Evolutionary conservation across 2,329 filamentous ascomycete species (phyloP).

Genomic region (Alternaria incomplexa): DNA sequence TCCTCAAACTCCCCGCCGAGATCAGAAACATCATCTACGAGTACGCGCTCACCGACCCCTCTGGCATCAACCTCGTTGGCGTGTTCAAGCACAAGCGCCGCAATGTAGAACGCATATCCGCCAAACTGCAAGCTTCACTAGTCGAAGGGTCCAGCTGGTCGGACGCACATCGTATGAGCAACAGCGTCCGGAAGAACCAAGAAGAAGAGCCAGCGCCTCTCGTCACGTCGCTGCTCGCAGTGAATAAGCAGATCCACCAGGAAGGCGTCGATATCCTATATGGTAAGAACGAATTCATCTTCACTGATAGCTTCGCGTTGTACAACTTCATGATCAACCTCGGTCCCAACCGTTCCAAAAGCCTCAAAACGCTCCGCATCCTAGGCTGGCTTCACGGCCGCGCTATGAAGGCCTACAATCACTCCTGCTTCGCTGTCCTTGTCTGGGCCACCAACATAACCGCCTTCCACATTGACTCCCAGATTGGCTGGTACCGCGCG

Average conservation of each 20-base stretch:
- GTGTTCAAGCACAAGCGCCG: conserved; percentile 37
- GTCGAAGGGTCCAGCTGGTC: neutral
- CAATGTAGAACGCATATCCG: conserved; percentile 29
- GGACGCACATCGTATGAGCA: neutral
- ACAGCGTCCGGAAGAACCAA: conserved; percentile 10
- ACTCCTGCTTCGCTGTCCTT: conserved; percentile 41
- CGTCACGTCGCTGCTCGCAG: conserved; percentile 34
- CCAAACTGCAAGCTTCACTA: neutral
- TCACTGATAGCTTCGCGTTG: conserved; percentile 35
- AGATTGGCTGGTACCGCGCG: neutral
- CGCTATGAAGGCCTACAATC: conserved; percentile 41
- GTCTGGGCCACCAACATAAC: conserved; percentile 37
- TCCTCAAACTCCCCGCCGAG: conserved; percentile 43
- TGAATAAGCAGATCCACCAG: conserved; percentile 35
- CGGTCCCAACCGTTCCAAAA: conserved; percentile 26
- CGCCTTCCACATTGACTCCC: conserved; percentile 30
- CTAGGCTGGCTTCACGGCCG: conserved; percentile 30
- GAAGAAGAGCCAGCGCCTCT: conserved; percentile 16
- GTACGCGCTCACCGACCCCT: conserved; percentile 33
- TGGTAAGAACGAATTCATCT: conserved; percentile 32
- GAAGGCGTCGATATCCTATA: conserved; percentile 40
- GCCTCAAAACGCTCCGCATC: conserved; percentile 35
- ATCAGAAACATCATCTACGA: conserved; percentile 44
- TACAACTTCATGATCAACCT: conserved; percentile 43
- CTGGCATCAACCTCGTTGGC: conserved; percentile 33